Percentiles rank a stretch among this genome's conserved stretches.
Evolutionary conservation across 495 filamentous ascomycete species (phyloP).

Genomic region (Durotheca rogersii): DNA sequence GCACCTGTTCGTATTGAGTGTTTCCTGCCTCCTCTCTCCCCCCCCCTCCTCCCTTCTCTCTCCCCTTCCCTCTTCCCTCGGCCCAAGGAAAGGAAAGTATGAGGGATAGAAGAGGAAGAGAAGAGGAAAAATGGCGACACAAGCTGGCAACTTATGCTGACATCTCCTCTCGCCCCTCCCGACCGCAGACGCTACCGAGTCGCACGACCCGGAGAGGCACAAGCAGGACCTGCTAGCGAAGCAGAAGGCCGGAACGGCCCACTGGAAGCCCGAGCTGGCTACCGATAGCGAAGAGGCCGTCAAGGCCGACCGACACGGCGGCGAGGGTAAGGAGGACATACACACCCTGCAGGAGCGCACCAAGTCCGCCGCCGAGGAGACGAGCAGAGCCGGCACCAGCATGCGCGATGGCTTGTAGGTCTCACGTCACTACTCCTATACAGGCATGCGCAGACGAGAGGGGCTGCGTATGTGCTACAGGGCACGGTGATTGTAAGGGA

Average conservation of each 20-base stretch:
- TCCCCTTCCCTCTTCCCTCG: neutral
- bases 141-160: neutral
- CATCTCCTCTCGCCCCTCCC: constrained; percentile 3
- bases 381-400: constrained; percentile 45
- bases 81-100: neutral
- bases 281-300: constrained; percentile 80
- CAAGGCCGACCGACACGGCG: constrained; percentile 47
- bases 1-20: constrained; percentile 21
- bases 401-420: constrained; percentile 46
- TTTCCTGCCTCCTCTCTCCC: neutral
- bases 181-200: constrained; percentile 30
- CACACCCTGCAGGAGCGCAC: constrained; percentile 52
- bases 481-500: neutral
- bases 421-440: no score
- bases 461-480: neutral
- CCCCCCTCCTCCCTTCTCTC: neutral
- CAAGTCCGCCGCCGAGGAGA: constrained; percentile 51
- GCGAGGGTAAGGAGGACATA: constrained; percentile 35
- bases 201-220: constrained; percentile 60
- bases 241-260: constrained; percentile 70
- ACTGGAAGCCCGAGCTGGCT: constrained; percentile 80
- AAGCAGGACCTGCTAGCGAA: constrained; percentile 71
- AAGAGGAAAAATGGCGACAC: neutral
- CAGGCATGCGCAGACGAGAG: no score
- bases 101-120: no score